Evolutionary conservation across 2,329 filamentous ascomycete species (phyloP), one percentile per base, ranked within the genome.

Genomic region (Cladophialophora carrionii): DNA sequence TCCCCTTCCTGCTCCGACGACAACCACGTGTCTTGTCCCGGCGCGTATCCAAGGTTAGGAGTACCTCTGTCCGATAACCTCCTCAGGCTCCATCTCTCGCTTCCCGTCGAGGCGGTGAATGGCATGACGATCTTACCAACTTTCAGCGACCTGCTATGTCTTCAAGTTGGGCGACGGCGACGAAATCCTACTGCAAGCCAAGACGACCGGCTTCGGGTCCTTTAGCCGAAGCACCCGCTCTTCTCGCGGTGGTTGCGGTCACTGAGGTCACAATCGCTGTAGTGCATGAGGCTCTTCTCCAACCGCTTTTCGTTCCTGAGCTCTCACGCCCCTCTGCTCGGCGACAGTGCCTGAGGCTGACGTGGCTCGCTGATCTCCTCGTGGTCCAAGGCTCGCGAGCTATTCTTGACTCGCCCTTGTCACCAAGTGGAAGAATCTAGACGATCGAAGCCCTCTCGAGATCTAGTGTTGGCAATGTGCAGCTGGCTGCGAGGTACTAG

Each of bases 401-500:
- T 57, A 57, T 63, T 57, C 53, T 63, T 63, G 55, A 64, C 57
- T 55, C 54, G 52, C 29, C 24, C 8, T 10, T n/a, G 12, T 24
- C 34, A 54, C 37, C 1, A 34, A 3, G 17, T 3, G 26, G 6
- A 43, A 43, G 5, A 43, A 14, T 34, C 55, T 54, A 53, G 55
- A 37, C 55, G 55, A 63, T 63, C 53, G 52, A 37, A 49, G 24
- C 41, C 32, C 31, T 48, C 34, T 62, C 26, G 5, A 17, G 52
- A 37, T 22, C 24, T 29, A 49, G 41, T 49, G 43, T 34, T n/a
- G 17, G 54, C 37, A 56, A 43, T 52, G 54, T 57, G 41, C 31
- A 48, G 49, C n/a, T 8, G 54, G 43, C 58, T 64, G 62, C 56
- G 49, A 64, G 49, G 26, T 49, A 34, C 49, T 64, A 64, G 62